Evolutionary conservation across 805 yeast species (phyloP).

Genomic region (Dipodascus geniculatus): DNA sequence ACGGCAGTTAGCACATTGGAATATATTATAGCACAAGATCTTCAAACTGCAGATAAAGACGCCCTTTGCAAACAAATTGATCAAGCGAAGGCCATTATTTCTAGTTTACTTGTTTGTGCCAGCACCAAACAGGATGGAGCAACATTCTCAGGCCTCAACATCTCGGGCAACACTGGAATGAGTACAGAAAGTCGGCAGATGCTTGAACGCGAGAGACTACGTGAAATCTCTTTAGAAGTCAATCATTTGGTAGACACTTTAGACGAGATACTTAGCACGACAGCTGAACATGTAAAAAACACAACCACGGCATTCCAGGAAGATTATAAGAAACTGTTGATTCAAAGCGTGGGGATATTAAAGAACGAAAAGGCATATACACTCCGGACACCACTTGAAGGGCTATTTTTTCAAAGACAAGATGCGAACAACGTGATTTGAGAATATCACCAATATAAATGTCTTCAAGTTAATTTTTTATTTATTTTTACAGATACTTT

Average conservation of each 20-base stretch:
- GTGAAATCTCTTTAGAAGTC: not conserved
- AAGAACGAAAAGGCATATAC: constrained; percentile 13
- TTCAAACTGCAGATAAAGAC: not conserved
- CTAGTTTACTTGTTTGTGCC: not conserved
- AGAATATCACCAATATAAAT: not conserved
- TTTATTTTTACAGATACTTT: not conserved
- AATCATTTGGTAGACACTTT: constrained; percentile 7
- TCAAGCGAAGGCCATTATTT: not conserved
- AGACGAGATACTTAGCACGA: constrained; percentile 7
- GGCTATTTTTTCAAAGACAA: constrained; percentile 2
- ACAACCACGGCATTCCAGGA: constrained; percentile 6
- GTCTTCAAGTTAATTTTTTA: not conserved
- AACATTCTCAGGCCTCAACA: not conserved
- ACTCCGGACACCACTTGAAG: constrained; percentile 12
- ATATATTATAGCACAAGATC: constrained; percentile 1
- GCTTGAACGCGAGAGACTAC: not conserved
- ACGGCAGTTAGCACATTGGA: constrained; percentile 8
- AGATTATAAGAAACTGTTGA: constrained; percentile 13
- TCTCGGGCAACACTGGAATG: not conserved
- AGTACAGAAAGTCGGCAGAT: not conserved
- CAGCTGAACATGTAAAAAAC: constrained; percentile 7
- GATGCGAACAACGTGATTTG: not conserved
- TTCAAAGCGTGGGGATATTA: constrained; percentile 15
- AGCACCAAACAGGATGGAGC: not conserved
- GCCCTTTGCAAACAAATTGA: not conserved